Evolutionary conservation across 768 basidiomycete species (phyloP), one percentile per base, ranked within the genome.

Genomic region (Panaeolus cyanescens): DNA sequence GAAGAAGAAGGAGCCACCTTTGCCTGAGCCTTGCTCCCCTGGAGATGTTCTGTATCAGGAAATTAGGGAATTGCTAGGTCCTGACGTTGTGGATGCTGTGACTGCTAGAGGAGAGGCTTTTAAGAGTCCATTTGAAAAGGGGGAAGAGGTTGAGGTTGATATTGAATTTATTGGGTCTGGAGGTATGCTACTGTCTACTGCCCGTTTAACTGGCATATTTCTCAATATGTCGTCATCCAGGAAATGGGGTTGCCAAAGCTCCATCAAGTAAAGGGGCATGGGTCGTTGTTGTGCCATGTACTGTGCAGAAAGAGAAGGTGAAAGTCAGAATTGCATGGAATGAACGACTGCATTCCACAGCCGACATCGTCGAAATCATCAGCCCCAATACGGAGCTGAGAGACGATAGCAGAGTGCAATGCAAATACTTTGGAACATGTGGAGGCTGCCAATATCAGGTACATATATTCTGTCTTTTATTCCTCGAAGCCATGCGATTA

Each of bases 401-500:
- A 56, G 92, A 95, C 65, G 78, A 85, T 65, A 79, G 73, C 30
- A 77, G 85, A 22, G 83, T 92, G 0, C 79, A 81, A 62, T 99
- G 96, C 76, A 85, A 86, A 63, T 95, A 99, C 71, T 99, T 97
- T 77, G 91, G 91, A 0, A 79, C 77, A 36, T 99, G 96, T 73
- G 92, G 86, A 0, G 96, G 96, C 1, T 99, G 96, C 71, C 96
- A 99, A 73, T 94, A 95, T 71, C 95, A 97, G 79, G 93, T 90
- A 37, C 15, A 77, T 66, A 57, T 17, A n/a, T 5, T 34, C 54
- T 19, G 20, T 54, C 17, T 10, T 19, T 19, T n/a, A 50, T 40
- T 33, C 15, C 39, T 37, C 5, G 36, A 13, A 32, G 12, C 25
- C 58, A 19, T 54, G 32, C 32, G 22, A 9, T 20, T 32, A 28